phyloP scores from a whole-genome alignment of 768 basidiomycete genomes.

The Lentinula boryana region DNA sequence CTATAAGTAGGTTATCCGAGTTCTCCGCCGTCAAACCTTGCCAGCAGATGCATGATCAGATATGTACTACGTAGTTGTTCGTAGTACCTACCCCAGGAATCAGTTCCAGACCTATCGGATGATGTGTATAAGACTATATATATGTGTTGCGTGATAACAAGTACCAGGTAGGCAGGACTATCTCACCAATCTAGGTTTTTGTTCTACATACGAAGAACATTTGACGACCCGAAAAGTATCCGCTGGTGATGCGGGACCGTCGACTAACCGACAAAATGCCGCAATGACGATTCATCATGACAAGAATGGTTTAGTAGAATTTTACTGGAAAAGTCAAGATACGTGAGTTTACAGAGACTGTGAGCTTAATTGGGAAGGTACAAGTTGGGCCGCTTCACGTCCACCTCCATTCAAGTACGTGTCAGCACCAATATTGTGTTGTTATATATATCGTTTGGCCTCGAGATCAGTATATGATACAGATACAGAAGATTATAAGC shows the following conservation, averaged over 20 bases:
- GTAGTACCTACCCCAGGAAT: neutral
- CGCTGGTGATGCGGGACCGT: neutral
- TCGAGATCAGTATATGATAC: neutral
- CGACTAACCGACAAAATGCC: neutral
- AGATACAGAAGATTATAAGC: neutral
- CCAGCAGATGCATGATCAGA: neutral
- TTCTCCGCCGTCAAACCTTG: neutral
- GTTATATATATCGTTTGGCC: neutral
- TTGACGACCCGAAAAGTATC: neutral
- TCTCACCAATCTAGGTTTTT: neutral
- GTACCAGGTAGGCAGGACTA: neutral
- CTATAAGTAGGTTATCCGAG: neutral
- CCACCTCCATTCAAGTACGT: neutral
- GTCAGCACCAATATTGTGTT: neutral
- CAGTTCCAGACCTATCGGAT: neutral
- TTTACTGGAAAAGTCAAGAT: neutral
- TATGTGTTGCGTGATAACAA: neutral
- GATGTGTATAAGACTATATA: neutral
- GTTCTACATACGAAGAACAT: neutral
- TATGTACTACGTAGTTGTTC: neutral
- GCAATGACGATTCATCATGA: neutral
- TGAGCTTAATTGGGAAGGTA: neutral
- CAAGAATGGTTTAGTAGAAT: neutral
- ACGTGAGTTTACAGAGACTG: neutral
- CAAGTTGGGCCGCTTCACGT: neutral